These are phyloP conservation scores for Mayamaea pseudoterrestris DNA, from an alignment of 108 stramenopile genomes.

Conservation along the genomic window DNA sequence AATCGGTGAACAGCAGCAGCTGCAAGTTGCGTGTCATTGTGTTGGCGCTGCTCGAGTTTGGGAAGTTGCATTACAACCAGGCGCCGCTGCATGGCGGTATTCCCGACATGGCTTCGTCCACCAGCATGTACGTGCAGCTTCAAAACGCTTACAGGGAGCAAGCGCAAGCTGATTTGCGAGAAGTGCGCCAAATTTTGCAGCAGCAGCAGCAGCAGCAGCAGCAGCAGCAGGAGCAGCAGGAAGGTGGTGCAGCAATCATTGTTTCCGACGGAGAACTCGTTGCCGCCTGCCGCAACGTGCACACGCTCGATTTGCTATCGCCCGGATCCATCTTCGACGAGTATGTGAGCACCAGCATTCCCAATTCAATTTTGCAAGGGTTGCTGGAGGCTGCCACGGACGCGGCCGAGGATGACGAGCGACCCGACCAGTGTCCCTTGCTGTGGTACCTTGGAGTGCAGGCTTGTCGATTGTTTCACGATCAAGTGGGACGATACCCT, in stretches of 20 bases:
- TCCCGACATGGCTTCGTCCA: constrained; percentile 91
- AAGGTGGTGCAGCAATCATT: not conserved
- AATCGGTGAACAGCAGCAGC: too few species aligned
- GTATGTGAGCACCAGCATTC: constrained; percentile 15
- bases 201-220: not conserved
- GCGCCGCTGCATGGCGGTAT: constrained; percentile 80
- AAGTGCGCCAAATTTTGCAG: constrained; percentile 8
- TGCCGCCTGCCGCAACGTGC: constrained; percentile 68
- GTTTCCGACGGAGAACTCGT: constrained; percentile 44
- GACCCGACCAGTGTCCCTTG: constrained; percentile 55
- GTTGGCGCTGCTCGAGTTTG: too few species aligned
- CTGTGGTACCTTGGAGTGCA: constrained; percentile 78
- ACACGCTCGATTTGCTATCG: constrained; percentile 36
- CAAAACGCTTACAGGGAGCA: constrained; percentile 66
- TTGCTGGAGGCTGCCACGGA: constrained; percentile 34
- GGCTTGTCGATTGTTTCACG: constrained; percentile 65
- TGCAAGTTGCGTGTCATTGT: too few species aligned
- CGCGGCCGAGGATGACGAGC: constrained; percentile 50
- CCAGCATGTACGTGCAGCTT: constrained; percentile 62
- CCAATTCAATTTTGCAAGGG: constrained; percentile 16
- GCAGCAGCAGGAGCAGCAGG: constrained; percentile 15
- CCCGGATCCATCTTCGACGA: constrained; percentile 48
- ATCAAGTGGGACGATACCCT: constrained; percentile 56
- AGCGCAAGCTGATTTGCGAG: constrained; percentile 46
- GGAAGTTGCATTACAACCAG: too few species aligned